Evolutionary conservation across 2,329 filamentous ascomycete genomes (phyloP), one percentile per base, ranked within the genome.

Genomic region (Coleophoma eucalyptorum): DNA sequence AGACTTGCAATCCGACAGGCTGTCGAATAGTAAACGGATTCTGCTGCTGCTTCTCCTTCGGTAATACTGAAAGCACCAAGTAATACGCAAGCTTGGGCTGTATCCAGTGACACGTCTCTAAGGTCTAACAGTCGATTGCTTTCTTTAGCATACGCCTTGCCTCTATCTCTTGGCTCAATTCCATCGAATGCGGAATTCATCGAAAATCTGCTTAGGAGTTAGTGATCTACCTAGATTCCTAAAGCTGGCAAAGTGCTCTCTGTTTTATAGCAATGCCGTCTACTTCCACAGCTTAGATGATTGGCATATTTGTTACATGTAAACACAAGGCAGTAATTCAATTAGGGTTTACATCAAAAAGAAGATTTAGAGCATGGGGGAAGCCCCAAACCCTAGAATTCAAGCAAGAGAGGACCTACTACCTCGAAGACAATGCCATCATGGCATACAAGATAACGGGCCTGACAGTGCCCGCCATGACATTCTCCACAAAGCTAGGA

Each of bases 21-120:
- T 12, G 69, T 55, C 11, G 63, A 59, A 44, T 72, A 72, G 52
- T 67, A 72, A 15, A 74, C 56, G 0, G 67, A 63, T 47, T 73
- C 72, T 0, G 68, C 58, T 1, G 60, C 61, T 5, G 66, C 61
- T 15, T 72, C 59, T 1, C 65, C 64, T 15, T 72, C 66, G 4
- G 63, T 66, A 40, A 67, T 63, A 3, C 66, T 66, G 33, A 58
- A 51, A 0, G 60, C 57, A 2, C 67, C 71, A 0, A 73, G 55
- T 5, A 74, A 55, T 5, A 74, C 64, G 40, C 68, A 69, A 5
- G 68, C 68, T 54, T 73, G 72, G 10, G 72, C 59, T 1, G 67
- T 72, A 3, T 48, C 59, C 16, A 72, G 49, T 4, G 65, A 67
- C 15, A 72, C 62, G n/a, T 68, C 59, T 7, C 67, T 65, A 20